Evolutionary conservation across 148 eudicot species (phyloP).

Genomic region (Cornus florida): DNA sequence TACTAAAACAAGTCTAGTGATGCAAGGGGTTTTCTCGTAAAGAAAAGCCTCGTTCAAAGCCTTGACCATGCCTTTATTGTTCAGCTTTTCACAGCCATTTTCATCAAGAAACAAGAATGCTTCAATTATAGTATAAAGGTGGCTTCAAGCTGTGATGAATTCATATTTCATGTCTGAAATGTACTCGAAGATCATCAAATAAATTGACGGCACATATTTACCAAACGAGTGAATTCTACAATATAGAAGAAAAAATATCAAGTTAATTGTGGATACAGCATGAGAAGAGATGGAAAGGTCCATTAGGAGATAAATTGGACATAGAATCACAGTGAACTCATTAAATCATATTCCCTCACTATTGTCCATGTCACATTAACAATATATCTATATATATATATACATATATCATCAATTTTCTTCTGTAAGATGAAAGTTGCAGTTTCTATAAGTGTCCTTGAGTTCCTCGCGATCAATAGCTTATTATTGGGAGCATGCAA

Average conservation of each 20-base stretch:
- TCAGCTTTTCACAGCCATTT: constrained; percentile 69
- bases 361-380: too few relatives aligned
- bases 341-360: too few relatives aligned
- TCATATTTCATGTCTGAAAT: constrained; percentile 37
- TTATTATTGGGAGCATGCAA: too few relatives aligned
- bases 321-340: too few relatives aligned
- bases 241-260: not conserved
- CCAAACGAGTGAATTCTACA: not conserved
- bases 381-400: too few relatives aligned
- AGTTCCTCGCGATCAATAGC: too few relatives aligned
- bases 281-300: too few relatives aligned
- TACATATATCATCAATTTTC: too few relatives aligned
- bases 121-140: constrained; percentile 55
- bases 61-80: constrained; percentile 54
- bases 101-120: constrained; percentile 70
- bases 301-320: too few relatives aligned
- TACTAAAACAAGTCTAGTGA: constrained; percentile 52
- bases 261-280: not conserved
- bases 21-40: constrained; percentile 58
- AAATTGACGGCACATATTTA: not conserved
- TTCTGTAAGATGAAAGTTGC: too few relatives aligned
- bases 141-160: constrained; percentile 45
- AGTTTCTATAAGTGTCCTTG: too few relatives aligned
- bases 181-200: constrained; percentile 6
- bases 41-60: constrained; percentile 49